A percentile compares a stretch with the other conserved stretches of the same genome.
phyloP scores from a whole-genome alignment of 306 rosid species.

The Ochetophila trinervis region DNA sequence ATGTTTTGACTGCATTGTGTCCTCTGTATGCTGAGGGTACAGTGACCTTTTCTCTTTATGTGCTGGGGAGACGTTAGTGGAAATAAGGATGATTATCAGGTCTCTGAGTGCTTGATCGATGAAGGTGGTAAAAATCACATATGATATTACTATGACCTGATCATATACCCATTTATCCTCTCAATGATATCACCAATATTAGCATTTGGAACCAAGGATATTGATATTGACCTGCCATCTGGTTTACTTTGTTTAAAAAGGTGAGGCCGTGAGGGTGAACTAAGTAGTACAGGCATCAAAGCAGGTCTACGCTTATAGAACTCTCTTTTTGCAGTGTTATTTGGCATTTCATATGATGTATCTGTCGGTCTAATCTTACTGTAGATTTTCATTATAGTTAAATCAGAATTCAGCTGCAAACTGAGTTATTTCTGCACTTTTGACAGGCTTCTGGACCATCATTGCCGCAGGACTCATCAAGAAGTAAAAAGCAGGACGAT shows the following conservation, averaged over 20 bases:
- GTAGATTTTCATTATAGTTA: background rate
- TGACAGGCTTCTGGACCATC: conserved; percentile 36
- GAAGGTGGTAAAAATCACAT: background rate
- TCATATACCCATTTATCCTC: background rate
- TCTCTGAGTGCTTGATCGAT: background rate
- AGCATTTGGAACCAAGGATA: background rate
- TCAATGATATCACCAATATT: background rate
- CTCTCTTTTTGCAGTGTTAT: too few species aligned
- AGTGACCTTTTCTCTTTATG: background rate
- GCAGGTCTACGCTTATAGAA: too few species aligned
- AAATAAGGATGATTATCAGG: background rate
- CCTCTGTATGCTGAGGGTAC: too few species aligned
- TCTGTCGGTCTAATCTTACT: background rate
- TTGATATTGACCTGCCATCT: background rate
- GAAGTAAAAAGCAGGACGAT: conserved; percentile 29
- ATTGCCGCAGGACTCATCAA: conserved; percentile 20
- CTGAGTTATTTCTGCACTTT: background rate
- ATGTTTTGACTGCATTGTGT: too few species aligned
- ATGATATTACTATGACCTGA: background rate
- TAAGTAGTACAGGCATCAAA: too few species aligned
- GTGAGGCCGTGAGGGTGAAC: too few species aligned
- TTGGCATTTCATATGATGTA: background rate
- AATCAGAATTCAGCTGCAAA: background rate
- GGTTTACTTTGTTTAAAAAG: background rate
- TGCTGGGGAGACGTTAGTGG: background rate